phyloP scores from a whole-genome alignment of 495 filamentous ascomycete genomes.

The Neurospora tetrasperma region DNA sequence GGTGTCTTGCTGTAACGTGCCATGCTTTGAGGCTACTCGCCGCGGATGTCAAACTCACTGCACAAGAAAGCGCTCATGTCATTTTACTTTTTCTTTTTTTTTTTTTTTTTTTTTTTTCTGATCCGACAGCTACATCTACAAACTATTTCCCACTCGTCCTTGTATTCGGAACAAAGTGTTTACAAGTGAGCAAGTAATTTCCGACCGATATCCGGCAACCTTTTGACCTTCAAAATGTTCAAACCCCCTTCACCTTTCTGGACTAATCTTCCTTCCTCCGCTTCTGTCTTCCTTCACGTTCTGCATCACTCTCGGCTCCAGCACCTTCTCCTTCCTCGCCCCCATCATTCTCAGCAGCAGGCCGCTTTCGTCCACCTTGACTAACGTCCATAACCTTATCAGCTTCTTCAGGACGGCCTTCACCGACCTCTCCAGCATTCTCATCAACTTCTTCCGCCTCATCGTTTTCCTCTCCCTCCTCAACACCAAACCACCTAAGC shows the following conservation, averaged over 20 bases:
- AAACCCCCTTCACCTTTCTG: neutral
- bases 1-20: slow-evolving; percentile 77
- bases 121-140: neutral
- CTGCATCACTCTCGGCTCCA: neutral
- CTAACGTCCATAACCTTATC: neutral
- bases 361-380: neutral
- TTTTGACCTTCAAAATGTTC: neutral
- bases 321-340: neutral
- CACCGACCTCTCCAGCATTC: neutral
- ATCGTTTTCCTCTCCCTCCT: neutral
- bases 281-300: neutral
- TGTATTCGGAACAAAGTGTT: neutral
- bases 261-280: neutral
- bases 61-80: neutral
- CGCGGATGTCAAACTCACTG: too few relatives aligned
- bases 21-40: slow-evolving; percentile 52
- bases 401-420: neutral
- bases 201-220: neutral
- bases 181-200: neutral
- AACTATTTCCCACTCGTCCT: neutral
- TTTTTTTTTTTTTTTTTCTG: neutral
- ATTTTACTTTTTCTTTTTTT: neutral
- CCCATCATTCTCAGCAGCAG: neutral
- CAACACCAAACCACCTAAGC: slow-evolving; percentile 43
- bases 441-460: neutral